Percentiles rank a stretch among this genome's conserved stretches.
Conservation (phyloP, 192 early-diverging fungal genomes). For the Entophlyctis luteolus region DNA sequence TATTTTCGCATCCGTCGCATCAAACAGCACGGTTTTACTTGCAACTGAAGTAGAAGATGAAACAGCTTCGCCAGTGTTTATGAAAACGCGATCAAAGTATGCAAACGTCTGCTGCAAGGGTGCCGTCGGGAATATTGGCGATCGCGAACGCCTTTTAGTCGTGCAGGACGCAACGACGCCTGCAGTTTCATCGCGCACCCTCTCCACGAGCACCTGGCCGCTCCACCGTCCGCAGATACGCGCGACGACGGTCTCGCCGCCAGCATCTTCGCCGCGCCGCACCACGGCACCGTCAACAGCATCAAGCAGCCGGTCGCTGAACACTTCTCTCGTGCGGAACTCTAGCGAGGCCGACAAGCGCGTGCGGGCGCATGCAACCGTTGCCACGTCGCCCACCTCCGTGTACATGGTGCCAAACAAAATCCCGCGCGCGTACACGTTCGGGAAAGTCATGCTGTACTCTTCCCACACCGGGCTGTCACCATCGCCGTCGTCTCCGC, state of each 20-base stretch:
- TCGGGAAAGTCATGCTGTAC: slow-evolving; percentile 64
- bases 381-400: slow-evolving; percentile 53
- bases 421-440: slow-evolving; percentile 61
- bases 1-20: slow-evolving; percentile 33
- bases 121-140: slow-evolving; percentile 13
- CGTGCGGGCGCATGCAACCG: slow-evolving; percentile 63
- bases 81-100: neutral
- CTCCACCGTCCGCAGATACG: slow-evolving; percentile 75
- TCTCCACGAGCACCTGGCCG: slow-evolving; percentile 52
- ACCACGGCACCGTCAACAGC: slow-evolving; percentile 62
- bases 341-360: slow-evolving; percentile 39
- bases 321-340: slow-evolving; percentile 41
- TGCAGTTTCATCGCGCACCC: slow-evolving; percentile 25
- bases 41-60: neutral
- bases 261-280: neutral
- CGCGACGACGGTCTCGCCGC: neutral
- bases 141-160: slow-evolving; percentile 37
- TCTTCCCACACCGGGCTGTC: slow-evolving; percentile 55
- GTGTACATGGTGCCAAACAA: slow-evolving; percentile 63
- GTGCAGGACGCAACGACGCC: slow-evolving; percentile 72
- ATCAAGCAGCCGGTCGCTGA: slow-evolving; percentile 69
- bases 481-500: no score
- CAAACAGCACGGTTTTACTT: slow-evolving; percentile 41
- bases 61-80: neutral
- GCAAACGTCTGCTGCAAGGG: neutral